Evolutionary conservation across 257 asterid species (phyloP).

Genomic region (Paraleonurus japonicus): DNA sequence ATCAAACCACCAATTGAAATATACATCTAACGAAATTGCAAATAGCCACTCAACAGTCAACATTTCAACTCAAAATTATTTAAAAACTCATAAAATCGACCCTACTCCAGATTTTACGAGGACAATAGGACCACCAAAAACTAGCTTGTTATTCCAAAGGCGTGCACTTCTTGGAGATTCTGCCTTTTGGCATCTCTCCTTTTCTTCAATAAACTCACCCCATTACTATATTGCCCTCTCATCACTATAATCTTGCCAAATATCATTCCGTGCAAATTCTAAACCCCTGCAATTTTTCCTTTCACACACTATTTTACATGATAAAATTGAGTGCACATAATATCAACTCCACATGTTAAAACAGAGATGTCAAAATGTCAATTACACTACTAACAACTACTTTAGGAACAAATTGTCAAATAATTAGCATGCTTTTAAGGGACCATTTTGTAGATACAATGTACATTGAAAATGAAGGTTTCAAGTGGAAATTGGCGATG

Average conservation of each 20-base stretch:
- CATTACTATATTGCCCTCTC: neutral
- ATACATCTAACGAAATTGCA: too few species aligned
- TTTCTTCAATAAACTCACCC: conserved; percentile 3
- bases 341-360: neutral
- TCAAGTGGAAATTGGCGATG: neutral
- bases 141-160: conserved; percentile 19
- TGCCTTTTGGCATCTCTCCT: neutral
- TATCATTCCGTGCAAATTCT: too few species aligned
- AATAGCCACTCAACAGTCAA: too few species aligned
- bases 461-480: conserved; percentile 7
- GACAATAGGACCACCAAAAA: neutral
- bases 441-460: conserved; percentile 15
- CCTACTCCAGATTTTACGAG: too few species aligned
- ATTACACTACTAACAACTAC: neutral
- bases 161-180: conserved; percentile 26
- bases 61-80: too few species aligned
- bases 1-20: too few species aligned
- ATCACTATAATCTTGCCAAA: neutral
- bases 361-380: neutral
- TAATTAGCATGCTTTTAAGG: conserved; percentile 30
- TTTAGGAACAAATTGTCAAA: conserved; percentile 7
- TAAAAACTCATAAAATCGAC: too few species aligned
- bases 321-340: neutral
- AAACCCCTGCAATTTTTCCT: too few species aligned
- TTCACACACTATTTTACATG: too few species aligned